Evolutionary conservation across 2,329 filamentous ascomycete genomes (phyloP).

Genomic region (Neofusicoccum sp.): DNA sequence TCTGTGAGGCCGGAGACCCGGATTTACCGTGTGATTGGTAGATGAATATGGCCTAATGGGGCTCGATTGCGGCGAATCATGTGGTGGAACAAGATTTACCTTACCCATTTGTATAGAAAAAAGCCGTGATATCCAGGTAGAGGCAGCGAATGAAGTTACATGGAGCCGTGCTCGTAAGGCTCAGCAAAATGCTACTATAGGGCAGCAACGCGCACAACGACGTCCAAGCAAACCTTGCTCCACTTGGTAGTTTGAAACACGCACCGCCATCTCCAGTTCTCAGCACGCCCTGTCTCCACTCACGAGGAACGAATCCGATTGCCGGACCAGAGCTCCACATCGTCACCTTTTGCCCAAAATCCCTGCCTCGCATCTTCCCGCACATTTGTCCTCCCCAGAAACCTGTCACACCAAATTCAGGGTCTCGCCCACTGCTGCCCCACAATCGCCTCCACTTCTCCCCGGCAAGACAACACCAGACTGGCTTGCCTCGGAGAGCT

Average conservation of each 20-base stretch:
- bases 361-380: slow-evolving; percentile 10
- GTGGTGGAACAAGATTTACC: neutral
- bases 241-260: slow-evolving; percentile 7
- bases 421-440: neutral
- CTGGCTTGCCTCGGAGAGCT: slow-evolving; percentile 1
- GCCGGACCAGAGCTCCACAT: slow-evolving; percentile 4
- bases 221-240: neutral
- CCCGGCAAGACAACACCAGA: neutral
- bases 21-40: neutral
- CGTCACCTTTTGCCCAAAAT: slow-evolving; percentile 11
- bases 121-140: neutral
- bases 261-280: slow-evolving; percentile 5
- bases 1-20: neutral
- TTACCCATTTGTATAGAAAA: neutral
- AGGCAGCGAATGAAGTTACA: neutral
- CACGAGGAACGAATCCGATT: slow-evolving; percentile 11
- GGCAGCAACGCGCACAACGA: slow-evolving; percentile 9
- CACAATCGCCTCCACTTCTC: neutral
- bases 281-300: slow-evolving; percentile 1
- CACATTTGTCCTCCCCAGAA: neutral
- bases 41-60: neutral
- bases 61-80: neutral
- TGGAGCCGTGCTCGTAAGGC: neutral
- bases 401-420: neutral
- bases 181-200: neutral